A percentile compares a stretch with the other conserved stretches of the same genome.
These are phyloP conservation scores for Xylariaceae sp. DNA, from an alignment of 2,329 filamentous ascomycete genomes.

Conservation along the genomic window DNA sequence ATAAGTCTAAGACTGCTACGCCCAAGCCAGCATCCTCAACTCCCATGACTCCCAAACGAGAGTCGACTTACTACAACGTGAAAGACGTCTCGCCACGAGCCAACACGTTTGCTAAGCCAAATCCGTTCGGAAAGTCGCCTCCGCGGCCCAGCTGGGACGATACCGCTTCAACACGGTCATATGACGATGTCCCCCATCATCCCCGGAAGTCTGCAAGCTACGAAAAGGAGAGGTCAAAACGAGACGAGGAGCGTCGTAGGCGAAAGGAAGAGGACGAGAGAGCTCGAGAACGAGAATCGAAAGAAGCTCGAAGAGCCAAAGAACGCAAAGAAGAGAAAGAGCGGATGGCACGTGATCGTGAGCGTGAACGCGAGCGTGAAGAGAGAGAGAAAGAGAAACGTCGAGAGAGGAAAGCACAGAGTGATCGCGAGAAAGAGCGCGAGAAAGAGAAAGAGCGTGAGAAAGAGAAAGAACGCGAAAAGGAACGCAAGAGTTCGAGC, in stretches of 20 bases:
- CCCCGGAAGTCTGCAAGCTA: constrained; percentile 46
- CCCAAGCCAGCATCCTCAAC: constrained; percentile 28
- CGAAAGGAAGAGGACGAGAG: constrained; percentile 32
- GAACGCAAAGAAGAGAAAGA: constrained; percentile 34
- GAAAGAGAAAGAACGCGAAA: constrained; percentile 30
- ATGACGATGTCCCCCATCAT: constrained; percentile 40
- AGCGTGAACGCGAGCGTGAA: constrained; percentile 8
- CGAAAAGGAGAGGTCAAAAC: constrained; percentile 38
- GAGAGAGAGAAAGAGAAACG: constrained; percentile 32
- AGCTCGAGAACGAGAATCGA: constrained; percentile 23
- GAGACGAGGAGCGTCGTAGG: constrained; percentile 36
- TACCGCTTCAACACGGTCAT: constrained; percentile 35
- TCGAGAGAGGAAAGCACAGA: constrained; percentile 19
- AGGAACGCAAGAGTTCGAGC: constrained; percentile 29
- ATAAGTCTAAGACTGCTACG: constrained; percentile 31
- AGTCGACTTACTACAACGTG: constrained; percentile 40
- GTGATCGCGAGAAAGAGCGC: constrained; percentile 31
- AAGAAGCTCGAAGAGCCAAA: constrained; percentile 19
- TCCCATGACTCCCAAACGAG: constrained; percentile 28
- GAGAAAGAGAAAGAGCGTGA: constrained; percentile 19
- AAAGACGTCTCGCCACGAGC: constrained; percentile 47
- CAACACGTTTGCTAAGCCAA: constrained; percentile 36
- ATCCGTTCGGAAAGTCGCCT: constrained; percentile 32
- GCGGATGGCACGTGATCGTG: constrained; percentile 10
- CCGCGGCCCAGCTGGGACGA: constrained; percentile 44